Base-by-base conservation (phyloP, 169 alveolate species). In the Plasmodium adleri region DNA sequence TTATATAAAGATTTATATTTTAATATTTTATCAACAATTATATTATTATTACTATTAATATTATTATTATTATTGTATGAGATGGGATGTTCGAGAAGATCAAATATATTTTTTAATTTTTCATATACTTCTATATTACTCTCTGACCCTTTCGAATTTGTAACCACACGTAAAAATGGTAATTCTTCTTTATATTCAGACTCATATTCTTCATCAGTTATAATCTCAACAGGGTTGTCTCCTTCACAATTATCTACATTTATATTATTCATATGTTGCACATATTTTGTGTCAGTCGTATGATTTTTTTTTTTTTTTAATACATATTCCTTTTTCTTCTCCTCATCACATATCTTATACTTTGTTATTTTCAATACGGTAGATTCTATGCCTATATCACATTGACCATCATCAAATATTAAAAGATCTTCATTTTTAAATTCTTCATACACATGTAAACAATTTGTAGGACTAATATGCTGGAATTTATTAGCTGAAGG, bases 401-500 rank as follows among this genome's bases (percentile, higher is more conserved):
- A 97, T 49, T 92, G 91, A 1, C 98, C 99, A 50, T 98, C 99
- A 83, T 98, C 98, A 43, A 98, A 83, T 28, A 98, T 97, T 56
- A 91, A 92, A 49, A 98, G 95, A 20, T 95, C 94, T 66, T 96
- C 99, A 24, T 91, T 75, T 73, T 68, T 78, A 76, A 98, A 98
- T 91, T 98, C 99, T 64, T 96, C 90, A 24, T 93, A 89, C 12
- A 98, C 99, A 88, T 98, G 99, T 47, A 94, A 91, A 10, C 99
- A 97, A 45, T 93, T 93, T 0, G 99, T 97, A 7, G 99, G 99
- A 75, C 98, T 95, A n/a, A 98, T 98, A 93, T 98, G 99, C 22
- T 98, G 97, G 67, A 98, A 98, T 90, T 96, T 93, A 92, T 98
- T 98, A 0, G 99, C 99, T 15, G 98, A 94, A 13, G 99, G 99